Evolutionary conservation across 371 early-diverging fungal genomes (phyloP), one percentile per base, ranked within the genome.

Genomic region (Lichtheimia hyalospora): DNA sequence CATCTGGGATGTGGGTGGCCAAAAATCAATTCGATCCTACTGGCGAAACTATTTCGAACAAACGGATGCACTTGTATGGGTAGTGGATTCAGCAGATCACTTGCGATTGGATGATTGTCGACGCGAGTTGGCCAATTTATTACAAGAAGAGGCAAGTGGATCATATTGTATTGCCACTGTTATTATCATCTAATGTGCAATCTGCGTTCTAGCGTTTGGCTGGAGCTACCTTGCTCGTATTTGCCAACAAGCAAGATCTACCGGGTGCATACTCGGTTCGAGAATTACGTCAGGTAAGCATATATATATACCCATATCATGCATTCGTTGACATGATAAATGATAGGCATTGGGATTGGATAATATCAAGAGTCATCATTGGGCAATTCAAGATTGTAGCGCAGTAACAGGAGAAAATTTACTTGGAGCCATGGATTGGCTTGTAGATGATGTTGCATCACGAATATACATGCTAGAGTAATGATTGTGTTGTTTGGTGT

Each of bases 31-130:
- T 60, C 86, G 98, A 42, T 91, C 96, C 3, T 99, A 97, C 70
- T 99, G 99, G 99, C 84, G 97, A 50, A 99, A 99, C 79, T 99
- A 99, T 76, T 99, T 98, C 87, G 99, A 99, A 71, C 92, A 96
- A 56, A 97, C 97, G 0, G 99, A 99, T 66, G 99, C 96, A 0
- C 77, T 99, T 13, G 89, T 99, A 8, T 99, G 97, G 96, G 99
- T 99, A 0, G 96, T 99, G 16, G 99, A 99, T 73, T 89, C 92
- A 12, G 92, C 94, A 8, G 99, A 98, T 71, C 67, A 90, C 40
- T 77, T 86, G 41, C 76, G 98, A 15, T 68, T 96, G 51, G 77
- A 81, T n/a, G 92, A 92, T 58, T 96, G 96, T 68, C 81, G 78
- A 50, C 53, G 68, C 21, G 97, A 97, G 70, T 69, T 98, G n/a